phyloP scores from a whole-genome alignment of 495 filamentous ascomycete genomes.

The Poronia punctata region DNA sequence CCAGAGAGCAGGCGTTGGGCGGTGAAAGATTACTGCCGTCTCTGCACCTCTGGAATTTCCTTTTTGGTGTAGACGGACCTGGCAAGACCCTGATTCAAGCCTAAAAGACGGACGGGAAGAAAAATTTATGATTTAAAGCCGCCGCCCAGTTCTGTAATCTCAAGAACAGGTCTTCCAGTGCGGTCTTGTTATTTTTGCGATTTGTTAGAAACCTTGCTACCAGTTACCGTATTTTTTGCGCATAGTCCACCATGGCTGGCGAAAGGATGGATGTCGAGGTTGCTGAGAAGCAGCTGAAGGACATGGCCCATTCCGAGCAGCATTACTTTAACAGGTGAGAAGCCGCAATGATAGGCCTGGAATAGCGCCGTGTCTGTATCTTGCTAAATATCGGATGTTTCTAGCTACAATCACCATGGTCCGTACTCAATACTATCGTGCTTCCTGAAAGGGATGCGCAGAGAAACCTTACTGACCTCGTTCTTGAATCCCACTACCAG shows the following conservation, averaged over 20 bases:
- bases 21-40: too few species aligned
- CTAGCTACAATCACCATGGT: conserved; percentile 95
- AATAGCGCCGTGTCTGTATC: conserved; percentile 11
- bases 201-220: too few species aligned
- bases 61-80: conserved; percentile 4
- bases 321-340: conserved; percentile 94
- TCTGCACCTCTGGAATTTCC: conserved; percentile 11
- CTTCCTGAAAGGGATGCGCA: conserved; percentile 85
- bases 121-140: conserved; percentile 10
- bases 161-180: too few species aligned
- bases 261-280: conserved; percentile 41
- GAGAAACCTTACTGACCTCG: conserved; percentile 25
- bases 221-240: neutral
- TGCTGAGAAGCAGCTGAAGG: conserved; percentile 47
- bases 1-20: too few species aligned
- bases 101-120: conserved; percentile 11
- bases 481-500: conserved; percentile 41
- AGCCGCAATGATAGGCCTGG: conserved; percentile 4
- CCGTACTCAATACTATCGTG: conserved; percentile 26
- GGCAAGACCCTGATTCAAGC: conserved; percentile 8
- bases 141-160: too few species aligned
- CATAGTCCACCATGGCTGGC: conserved; percentile 26
- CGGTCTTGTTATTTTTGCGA: too few species aligned
- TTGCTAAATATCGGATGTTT: conserved; percentile 18
- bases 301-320: conserved; percentile 80